A percentile compares a stretch with the other conserved stretches of the same genome.
phyloP scores from a whole-genome alignment of 139 green algal species.

The Spirogloea muscicola region DNA sequence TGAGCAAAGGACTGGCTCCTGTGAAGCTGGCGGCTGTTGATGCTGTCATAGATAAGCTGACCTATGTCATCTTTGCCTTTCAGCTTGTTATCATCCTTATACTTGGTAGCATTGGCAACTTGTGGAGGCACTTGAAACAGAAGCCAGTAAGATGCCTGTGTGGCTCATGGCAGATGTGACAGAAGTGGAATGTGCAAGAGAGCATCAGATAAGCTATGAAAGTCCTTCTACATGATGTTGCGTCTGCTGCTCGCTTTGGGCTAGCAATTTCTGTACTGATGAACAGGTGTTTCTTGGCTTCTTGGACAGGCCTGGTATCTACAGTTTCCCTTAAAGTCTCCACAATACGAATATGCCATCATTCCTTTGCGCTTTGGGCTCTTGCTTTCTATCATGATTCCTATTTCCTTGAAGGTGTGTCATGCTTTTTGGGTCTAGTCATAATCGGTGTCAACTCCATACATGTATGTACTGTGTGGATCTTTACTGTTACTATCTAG shows the following conservation, averaged over 20 bases:
- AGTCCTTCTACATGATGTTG: too few species aligned
- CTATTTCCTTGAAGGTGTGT: slow-evolving; percentile 51
- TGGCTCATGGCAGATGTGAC: too few species aligned
- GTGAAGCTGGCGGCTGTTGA: slow-evolving; percentile 34
- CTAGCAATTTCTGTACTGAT: too few species aligned
- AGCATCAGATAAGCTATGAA: too few species aligned
- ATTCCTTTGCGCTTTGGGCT: slow-evolving; percentile 49
- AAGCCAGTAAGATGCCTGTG: not conserved
- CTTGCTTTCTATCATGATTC: slow-evolving; percentile 49
- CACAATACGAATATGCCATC: slow-evolving; percentile 38
- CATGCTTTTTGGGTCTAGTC: too few species aligned
- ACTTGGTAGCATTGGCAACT: slow-evolving; percentile 24
- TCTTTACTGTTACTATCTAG: too few species aligned
- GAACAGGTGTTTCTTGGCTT: too few species aligned
- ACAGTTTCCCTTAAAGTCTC: too few species aligned
- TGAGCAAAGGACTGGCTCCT: slow-evolving; percentile 24
- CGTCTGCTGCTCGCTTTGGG: too few species aligned
- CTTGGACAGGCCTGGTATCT: slow-evolving; percentile 5
- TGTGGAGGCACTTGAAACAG: slow-evolving; percentile 13
- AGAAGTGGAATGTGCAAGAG: too few species aligned
- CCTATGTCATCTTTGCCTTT: slow-evolving; percentile 28
- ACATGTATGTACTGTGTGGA: too few species aligned
- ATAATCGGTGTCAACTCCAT: not conserved
- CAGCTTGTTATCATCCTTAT: slow-evolving; percentile 27
- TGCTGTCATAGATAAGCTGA: slow-evolving; percentile 20